A percentile compares a stretch with the other conserved stretches of the same genome.
Conservation (phyloP, 192 early-diverging fungal species). For the Backusella liffmaniae region DNA sequence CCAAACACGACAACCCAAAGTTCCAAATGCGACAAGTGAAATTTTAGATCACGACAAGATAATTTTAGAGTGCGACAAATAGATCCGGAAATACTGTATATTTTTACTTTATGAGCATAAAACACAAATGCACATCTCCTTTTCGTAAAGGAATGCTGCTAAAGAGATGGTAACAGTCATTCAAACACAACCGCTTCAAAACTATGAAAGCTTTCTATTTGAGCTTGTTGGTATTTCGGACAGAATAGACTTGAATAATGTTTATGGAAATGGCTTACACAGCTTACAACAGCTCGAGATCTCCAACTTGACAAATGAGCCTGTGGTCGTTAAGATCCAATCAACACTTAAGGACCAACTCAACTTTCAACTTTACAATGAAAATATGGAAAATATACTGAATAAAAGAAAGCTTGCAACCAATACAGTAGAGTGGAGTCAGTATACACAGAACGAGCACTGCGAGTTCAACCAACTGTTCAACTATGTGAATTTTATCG, state of each 20-base stretch:
- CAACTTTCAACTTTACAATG: slow-evolving; percentile 83
- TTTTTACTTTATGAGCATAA: not conserved
- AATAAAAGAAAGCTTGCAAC: slow-evolving; percentile 37
- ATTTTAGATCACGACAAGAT: too few relatives aligned
- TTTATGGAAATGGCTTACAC: slow-evolving; percentile 82
- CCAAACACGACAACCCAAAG: too few relatives aligned
- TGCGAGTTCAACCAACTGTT: slow-evolving; percentile 87
- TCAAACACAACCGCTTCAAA: not conserved
- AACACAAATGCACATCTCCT: not conserved
- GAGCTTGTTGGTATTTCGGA: not conserved
- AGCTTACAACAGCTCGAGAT: slow-evolving; percentile 68
- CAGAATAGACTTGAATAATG: slow-evolving; percentile 64
- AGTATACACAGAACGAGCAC: slow-evolving; percentile 42
- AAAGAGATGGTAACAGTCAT: not conserved
- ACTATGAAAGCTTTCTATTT: not conserved
- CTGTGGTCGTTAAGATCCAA: slow-evolving; percentile 66
- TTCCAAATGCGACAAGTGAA: too few relatives aligned
- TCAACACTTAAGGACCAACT: slow-evolving; percentile 78
- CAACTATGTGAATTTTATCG: slow-evolving; percentile 85
- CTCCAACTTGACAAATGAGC: slow-evolving; percentile 58
- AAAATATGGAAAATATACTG: slow-evolving; percentile 63
- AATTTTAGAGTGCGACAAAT: too few relatives aligned
- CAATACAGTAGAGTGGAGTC: slow-evolving; percentile 58
- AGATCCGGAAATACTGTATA: too few relatives aligned
- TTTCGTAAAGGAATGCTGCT: not conserved